Conservation (phyloP, 495 filamentous ascomycete genomes). For the Bathelium albidoporum region DNA sequence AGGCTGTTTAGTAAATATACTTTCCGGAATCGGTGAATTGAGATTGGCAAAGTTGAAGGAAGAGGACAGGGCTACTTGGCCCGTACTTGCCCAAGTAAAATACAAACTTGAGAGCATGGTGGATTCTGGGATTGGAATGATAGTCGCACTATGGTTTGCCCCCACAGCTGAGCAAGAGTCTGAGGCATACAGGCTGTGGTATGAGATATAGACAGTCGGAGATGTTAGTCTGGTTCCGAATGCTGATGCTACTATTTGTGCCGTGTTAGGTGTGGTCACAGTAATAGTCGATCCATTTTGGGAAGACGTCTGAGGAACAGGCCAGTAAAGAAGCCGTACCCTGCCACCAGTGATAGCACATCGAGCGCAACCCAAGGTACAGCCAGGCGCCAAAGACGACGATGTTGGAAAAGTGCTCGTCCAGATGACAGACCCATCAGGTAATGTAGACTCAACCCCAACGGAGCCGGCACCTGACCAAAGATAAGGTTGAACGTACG, state of each 20-base stretch:
- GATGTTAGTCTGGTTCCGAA: neutral
- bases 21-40: neutral
- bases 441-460: no score
- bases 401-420: conserved; percentile 2
- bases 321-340: conserved; percentile 11
- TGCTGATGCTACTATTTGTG: neutral
- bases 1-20: conserved; percentile 5
- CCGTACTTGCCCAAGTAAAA: neutral
- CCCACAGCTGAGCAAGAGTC: conserved; percentile 6
- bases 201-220: conserved; percentile 8
- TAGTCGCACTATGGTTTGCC: neutral
- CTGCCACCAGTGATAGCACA: conserved; percentile 5
- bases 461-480: neutral
- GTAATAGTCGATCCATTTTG: neutral
- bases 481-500: neutral
- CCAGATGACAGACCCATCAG: neutral
- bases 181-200: conserved; percentile 1
- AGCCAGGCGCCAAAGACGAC: conserved; percentile 7
- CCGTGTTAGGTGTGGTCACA: neutral
- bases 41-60: conserved; percentile 5
- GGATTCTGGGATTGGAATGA: neutral
- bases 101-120: neutral
- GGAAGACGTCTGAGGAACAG: neutral
- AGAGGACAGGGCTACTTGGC: neutral
- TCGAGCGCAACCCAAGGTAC: conserved; percentile 5